phyloP scores from a whole-genome alignment of 2,329 filamentous ascomycete genomes.

The Fusarium kyushuense region DNA sequence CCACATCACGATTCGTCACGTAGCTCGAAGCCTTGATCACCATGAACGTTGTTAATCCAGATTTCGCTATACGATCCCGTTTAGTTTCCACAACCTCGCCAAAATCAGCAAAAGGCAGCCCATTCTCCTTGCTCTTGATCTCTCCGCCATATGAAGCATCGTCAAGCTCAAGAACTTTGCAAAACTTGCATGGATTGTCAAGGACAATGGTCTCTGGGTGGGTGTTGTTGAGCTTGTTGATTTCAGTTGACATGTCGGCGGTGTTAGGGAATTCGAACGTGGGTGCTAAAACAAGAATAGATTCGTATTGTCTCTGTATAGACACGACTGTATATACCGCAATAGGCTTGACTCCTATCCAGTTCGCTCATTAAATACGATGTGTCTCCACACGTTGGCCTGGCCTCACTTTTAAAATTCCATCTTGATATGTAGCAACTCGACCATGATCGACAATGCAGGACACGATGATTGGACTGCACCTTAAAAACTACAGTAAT shows the following conservation, averaged over 20 bases:
- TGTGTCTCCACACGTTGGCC: neutral
- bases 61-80: neutral
- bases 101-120: neutral
- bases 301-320: neutral
- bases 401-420: neutral
- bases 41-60: neutral
- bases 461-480: neutral
- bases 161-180: neutral
- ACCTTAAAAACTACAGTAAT: neutral
- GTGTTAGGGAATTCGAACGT: neutral
- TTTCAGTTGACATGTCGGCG: rapidly evolving
- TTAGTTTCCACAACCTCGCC: rapidly evolving
- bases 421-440: rapidly evolving
- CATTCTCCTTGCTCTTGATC: neutral
- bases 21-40: no score
- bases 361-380: rapidly evolving
- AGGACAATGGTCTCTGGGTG: neutral
- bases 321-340: neutral
- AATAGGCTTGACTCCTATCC: no score
- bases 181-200: neutral
- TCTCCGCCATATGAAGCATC: neutral
- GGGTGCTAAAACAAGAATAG: neutral
- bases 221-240: neutral
- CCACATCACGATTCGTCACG: neutral
- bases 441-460: neutral